Evolutionary conservation across 306 rosid genomes (phyloP), one percentile per base, ranked within the genome.

Genomic region (Quercus berberidifolia): DNA sequence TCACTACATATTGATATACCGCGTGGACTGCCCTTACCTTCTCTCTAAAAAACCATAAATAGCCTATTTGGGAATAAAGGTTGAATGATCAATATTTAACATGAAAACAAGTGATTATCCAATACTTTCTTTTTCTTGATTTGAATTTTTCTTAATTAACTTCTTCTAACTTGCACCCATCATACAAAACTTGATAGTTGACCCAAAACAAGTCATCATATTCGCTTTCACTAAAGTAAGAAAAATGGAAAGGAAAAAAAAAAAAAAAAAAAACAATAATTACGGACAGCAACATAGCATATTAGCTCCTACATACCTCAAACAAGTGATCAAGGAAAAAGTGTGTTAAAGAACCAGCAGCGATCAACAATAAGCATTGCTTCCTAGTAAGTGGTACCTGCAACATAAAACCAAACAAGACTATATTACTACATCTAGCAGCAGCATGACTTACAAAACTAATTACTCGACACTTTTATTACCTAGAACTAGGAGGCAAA

Each of bases 331-430:
- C 98, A 11, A 94, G 87, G 83, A 92, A 91, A 86, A 94, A 94
- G 68, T 94, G 98, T 15, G 94, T 89, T 8, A 94, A 86, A 79
- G 97, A 91, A 54, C 97, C 98, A 63, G 97, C 98, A 38, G 94
- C 83, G 8, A 94, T 43, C 90, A 92, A 78, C 78, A 87, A 82
- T 57, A 92, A 85, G 67, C 97, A 94, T 64, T 94, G 97, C 89
- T 67, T 80, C 89, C 67, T 85, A 6, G 89, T 80, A 69, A 94
- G 92, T 2, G 94, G 86, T 35, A 87, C 92, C 98, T 94, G 87
- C 52, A 71, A 55, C 57, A 55, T 6, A n/a, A 73, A 69, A 76
- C 35, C 55, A 26, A 76, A 68, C 3, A 68, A 68, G 52, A 68
- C 2, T n/a, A 35, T 19, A n/a, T 35, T 1, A 68, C 17, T 3